Percentiles rank a stretch among this genome's conserved stretches.
Conservation (phyloP, 2,329 filamentous ascomycete genomes). For the Beauveria sp. region DNA sequence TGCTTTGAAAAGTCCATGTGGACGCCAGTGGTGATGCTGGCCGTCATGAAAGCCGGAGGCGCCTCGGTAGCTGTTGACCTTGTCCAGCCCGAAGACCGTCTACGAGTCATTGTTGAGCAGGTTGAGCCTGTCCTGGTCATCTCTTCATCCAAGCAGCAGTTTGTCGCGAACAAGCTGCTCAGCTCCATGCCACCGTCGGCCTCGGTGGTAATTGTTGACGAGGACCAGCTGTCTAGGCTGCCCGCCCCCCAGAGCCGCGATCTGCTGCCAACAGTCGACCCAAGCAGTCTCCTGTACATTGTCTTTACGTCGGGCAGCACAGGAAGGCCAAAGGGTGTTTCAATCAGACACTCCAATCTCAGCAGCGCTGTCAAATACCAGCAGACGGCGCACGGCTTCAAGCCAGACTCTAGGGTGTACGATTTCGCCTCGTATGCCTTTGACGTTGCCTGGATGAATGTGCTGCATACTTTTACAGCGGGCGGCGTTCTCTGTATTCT, state of each 20-base stretch:
- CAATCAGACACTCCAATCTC: slow-evolving; percentile 20
- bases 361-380: slow-evolving; percentile 8
- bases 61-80: slow-evolving; percentile 22
- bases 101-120: slow-evolving; percentile 15
- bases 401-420: neutral
- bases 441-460: slow-evolving; percentile 18
- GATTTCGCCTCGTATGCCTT: slow-evolving; percentile 16
- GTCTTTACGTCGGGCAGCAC: slow-evolving; percentile 48
- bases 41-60: slow-evolving; percentile 19
- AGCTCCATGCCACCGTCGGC: neutral
- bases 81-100: slow-evolving; percentile 14
- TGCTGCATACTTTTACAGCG: slow-evolving; percentile 15
- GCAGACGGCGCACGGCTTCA: slow-evolving; percentile 3
- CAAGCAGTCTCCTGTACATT: slow-evolving; percentile 21
- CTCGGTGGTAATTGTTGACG: neutral
- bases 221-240: neutral
- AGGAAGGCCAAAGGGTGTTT: slow-evolving; percentile 42
- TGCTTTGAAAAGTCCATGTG: slow-evolving; percentile 21
- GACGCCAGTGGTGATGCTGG: slow-evolving; percentile 18
- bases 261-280: neutral
- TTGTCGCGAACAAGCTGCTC: slow-evolving; percentile 9
- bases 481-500: slow-evolving; percentile 19
- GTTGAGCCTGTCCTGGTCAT: slow-evolving; percentile 16
- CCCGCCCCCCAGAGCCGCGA: neutral
- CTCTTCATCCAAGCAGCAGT: slow-evolving; percentile 6